Evolutionary conservation across 2,329 filamentous ascomycete genomes (phyloP), one percentile per base, ranked within the genome.

Genomic region (Beauveria brongniartii): DNA sequence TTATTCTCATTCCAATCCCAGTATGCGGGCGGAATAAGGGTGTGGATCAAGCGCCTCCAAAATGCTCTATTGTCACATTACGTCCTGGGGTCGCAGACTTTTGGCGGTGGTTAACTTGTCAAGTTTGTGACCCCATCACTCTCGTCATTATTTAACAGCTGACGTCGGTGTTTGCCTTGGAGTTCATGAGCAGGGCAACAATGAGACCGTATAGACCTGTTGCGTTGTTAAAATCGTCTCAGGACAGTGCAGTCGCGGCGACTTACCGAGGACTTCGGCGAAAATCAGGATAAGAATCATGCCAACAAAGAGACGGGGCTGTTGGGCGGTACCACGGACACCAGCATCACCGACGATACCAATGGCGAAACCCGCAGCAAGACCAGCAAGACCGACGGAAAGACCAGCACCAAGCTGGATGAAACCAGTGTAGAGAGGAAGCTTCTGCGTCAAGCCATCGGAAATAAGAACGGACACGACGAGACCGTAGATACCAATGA

Each of bases 221-320:
- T 28, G 12, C 22, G 24, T 1, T 7, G 37, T 51, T 26, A 46
- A 4, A 28, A 20, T 3, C 41, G 6, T 14, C 5, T 18, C 26
- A 14, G 66, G 37, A 16, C 14, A 22, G 16, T 9, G 5, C 22
- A 10, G 22, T 40, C 41, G 22, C n/a, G 14, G 26, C 37, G 30
- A 81, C 88, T 65, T 82, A 94, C 92, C 92, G 88, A 97, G 80
- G 69, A 97, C 92, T 93, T 97, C 92, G 69, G 92, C 92, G 84
- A 96, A 97, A 93, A 97, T 97, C 80, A 97, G 91, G 82, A 97
- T 97, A 75, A 97, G 78, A 78, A 97, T 96, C 92, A 97, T 97
- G 79, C 92, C 92, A 74, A 96, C 92, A 78, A 95, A 96, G 68
- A 96, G 84, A 74, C 89, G 83, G 64, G 89, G 89, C 75, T 92